Conservation (phyloP, 805 yeast genomes). For the Cyberlindnera mrakii region DNA sequence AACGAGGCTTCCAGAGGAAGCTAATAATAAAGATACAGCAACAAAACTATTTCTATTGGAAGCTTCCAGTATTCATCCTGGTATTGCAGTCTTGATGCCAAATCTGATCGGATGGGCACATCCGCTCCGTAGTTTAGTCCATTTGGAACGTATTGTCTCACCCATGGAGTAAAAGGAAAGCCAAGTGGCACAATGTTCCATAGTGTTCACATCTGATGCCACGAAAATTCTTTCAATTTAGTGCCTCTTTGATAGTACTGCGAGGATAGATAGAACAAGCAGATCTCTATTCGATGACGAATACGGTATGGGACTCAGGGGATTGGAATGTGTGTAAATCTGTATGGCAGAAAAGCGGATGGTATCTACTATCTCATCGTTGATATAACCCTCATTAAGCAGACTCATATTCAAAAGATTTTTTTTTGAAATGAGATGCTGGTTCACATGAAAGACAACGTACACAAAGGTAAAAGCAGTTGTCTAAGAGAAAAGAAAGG, state of each 20-base stretch:
- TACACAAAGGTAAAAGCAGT: no score
- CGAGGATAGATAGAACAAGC: conserved; percentile 2
- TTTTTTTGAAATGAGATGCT: no score
- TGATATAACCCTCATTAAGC: no score
- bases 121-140: conserved; percentile 55
- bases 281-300: conserved; percentile 6
- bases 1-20: conserved; percentile 39
- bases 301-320: not conserved
- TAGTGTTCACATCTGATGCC: conserved; percentile 5
- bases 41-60: conserved; percentile 46
- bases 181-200: conserved; percentile 9
- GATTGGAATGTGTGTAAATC: no score
- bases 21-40: conserved; percentile 31
- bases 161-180: conserved; percentile 41
- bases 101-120: conserved; percentile 46
- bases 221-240: conserved; percentile 1
- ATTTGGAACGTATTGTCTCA: conserved; percentile 36
- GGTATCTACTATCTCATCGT: no score
- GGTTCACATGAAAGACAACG: no score
- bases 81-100: conserved; percentile 45
- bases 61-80: conserved; percentile 51
- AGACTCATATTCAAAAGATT: no score
- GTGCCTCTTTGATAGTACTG: not conserved
- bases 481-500: no score
- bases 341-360: no score